phyloP scores from a whole-genome alignment of 352 stramenopile species.

The Pythium guiyangense region DNA sequence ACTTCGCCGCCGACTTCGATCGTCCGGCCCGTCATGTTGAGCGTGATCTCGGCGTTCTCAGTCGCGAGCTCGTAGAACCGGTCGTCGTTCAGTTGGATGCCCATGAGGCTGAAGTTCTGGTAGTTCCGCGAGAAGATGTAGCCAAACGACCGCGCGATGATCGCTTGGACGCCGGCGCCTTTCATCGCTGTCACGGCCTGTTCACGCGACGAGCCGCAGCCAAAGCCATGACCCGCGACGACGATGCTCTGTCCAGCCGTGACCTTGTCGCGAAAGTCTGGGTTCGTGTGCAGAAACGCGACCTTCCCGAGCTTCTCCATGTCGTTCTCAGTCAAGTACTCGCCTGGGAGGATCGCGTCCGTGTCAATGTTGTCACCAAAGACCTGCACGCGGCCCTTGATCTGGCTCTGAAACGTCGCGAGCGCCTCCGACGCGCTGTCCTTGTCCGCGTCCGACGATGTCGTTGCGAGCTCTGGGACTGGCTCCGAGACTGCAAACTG shows the following conservation, averaged over 20 bases:
- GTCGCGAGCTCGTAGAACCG: constrained; percentile 79
- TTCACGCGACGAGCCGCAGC: constrained; percentile 80
- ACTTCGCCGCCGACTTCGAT: constrained; percentile 70
- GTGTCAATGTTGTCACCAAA: constrained; percentile 90
- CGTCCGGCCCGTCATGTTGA: constrained; percentile 81
- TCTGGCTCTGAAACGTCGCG: constrained; percentile 41
- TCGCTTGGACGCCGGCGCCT: constrained; percentile 67
- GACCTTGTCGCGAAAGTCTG: constrained; percentile 83
- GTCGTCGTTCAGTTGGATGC: constrained; percentile 77
- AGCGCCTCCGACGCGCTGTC: constrained; percentile 20
- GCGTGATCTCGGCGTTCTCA: constrained; percentile 65
- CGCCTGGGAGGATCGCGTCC: constrained; percentile 79
- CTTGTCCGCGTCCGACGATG: constrained; percentile 18
- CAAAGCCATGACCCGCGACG: constrained; percentile 76
- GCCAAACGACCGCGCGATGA: constrained; percentile 82
- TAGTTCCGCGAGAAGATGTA: constrained; percentile 89
- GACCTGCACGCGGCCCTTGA: constrained; percentile 69
- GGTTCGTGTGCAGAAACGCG: constrained; percentile 81
- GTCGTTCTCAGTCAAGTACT: constrained; percentile 84
- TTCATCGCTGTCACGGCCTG: constrained; percentile 83
- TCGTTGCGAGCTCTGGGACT: constrained; percentile 40
- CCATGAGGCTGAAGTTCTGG: constrained; percentile 82
- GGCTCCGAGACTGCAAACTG: constrained; percentile 44
- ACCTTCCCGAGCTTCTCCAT: constrained; percentile 81
- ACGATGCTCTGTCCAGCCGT: constrained; percentile 64